A percentile compares a stretch with the other conserved stretches of the same genome.
Evolutionary conservation across 352 stramenopile genomes (phyloP).

Genomic region (Globisporangium viniferum): DNA sequence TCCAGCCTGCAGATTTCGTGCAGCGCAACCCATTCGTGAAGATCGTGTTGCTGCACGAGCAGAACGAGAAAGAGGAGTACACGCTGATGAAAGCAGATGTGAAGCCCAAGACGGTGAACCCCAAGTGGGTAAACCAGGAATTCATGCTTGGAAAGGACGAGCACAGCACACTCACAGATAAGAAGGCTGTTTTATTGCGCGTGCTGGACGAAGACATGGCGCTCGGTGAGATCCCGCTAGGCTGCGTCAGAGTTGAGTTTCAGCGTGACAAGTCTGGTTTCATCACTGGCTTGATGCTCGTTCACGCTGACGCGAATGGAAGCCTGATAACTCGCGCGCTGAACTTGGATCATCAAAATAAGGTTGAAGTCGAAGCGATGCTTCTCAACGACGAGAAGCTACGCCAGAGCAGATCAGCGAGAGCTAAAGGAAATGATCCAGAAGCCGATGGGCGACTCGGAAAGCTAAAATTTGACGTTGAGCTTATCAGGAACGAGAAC

Average conservation of each 20-base stretch:
- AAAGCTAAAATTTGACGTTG: constrained; percentile 45
- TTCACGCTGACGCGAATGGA: constrained; percentile 40
- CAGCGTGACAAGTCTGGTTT: constrained; percentile 42
- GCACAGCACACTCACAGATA: constrained; percentile 50
- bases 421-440: constrained; percentile 36
- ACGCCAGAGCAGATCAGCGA: constrained; percentile 15
- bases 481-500: constrained; percentile 62
- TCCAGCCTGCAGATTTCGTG: constrained; percentile 38
- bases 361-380: constrained; percentile 48
- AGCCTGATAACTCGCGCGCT: constrained; percentile 24
- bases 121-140: constrained; percentile 68
- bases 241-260: constrained; percentile 53
- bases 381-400: constrained; percentile 24
- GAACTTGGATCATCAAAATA: constrained; percentile 34
- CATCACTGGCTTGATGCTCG: constrained; percentile 47
- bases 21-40: constrained; percentile 45
- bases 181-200: constrained; percentile 54
- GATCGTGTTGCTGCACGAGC: constrained; percentile 44
- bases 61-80: constrained; percentile 44
- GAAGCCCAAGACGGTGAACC: constrained; percentile 60
- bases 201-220: constrained; percentile 52
- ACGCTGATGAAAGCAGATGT: constrained; percentile 67
- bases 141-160: constrained; percentile 57
- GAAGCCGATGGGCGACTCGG: constrained; percentile 45
- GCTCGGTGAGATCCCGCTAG: constrained; percentile 47